Base-by-base conservation (phyloP, 1,284 basidiomycete genomes). In the Boletus mariae region DNA sequence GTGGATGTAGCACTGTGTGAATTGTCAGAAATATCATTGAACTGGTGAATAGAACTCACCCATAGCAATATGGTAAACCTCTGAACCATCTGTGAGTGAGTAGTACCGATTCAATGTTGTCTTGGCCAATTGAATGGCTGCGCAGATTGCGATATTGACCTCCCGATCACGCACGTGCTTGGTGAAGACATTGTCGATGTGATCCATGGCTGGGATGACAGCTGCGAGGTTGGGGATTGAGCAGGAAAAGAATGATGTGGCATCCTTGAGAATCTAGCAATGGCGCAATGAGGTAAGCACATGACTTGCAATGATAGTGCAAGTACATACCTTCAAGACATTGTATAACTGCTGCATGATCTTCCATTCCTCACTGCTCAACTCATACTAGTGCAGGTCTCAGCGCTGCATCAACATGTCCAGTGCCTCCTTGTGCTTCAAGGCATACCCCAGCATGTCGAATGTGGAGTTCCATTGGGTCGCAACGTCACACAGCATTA, bases 401-500 rank as follows among this genome's bases (percentile, higher is more conserved):
- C 69, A 25, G 66, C 57, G 45, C 57, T 70, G 11, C 60, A 68
- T 28, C 54, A 65, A 40, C 63, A 62, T 10, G 26, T 38, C 35
- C 12, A 45, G 0, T 1, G 29, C 44, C 10, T 20, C 15, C 3
- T 42, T 25, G n/a, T 45, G 45, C 12, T 25, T 1, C 11, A 46
- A 13, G 3, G 11, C n/a, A 12, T 46, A 46, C 1, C 25, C 23
- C 15, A 46, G 13, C 45, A 46, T 46, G 1, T 5, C 32, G 0
- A 28, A 20, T 20, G 1, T 20, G 17, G 17, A 20, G 17, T 20
- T 20, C 17, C 17, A 20, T 20, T 1, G 17, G 41, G 20, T 48
- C 41, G 40, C 25, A 11, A 69, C 58, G 49, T 68, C 57, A 7
- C 57, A 29, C 7, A 63, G 66, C 49, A 68, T 63, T 11, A 52